Base-by-base conservation (phyloP, 441 rosid species). In the Iberis amara region DNA sequence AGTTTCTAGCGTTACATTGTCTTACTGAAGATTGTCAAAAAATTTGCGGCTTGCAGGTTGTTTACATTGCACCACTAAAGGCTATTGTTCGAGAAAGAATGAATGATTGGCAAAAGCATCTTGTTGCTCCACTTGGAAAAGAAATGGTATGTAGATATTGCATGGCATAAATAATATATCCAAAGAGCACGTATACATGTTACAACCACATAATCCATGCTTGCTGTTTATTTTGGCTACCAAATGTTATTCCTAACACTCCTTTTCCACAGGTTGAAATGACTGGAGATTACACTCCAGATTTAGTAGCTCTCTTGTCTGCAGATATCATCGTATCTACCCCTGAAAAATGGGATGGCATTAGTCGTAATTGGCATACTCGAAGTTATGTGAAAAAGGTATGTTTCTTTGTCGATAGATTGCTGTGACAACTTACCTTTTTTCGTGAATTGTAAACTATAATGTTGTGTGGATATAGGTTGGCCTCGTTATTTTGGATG, bases 301-400 rank as follows among this genome's bases (percentile, higher is more conserved):
- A 94, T 78, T 70, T 86, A 78, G 82, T 79, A 73, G 96, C 97
- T 63, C 94, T 94, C 48, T 75, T 94, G 73, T 94, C 99, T 18
- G 99, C 99, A 37, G 97, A 94, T 76, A 81, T 94, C 65, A 94
- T 94, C 48, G 82, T 94, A 73, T 85, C 99, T 31, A 94, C 99
- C 64, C 99, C 99, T 56, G 99, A 94, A 66, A 94, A 94, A 74
- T 94, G 99, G 99, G 99, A 94, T 77, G 99, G 99, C 51, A 94
- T 94, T 43, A 94, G 99, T 73, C 99, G 99, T 53, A 94, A 94
- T 63, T 94, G 99, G 99, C 95, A 94, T 58, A 85, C 78, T 74
- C 82, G 99, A 71, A 81, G 90, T 81, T 94, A 94, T 73, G 99
- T 94, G 27, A 89, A 83, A 44, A 94, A 94, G 96, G 99, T 86